Percentiles rank a stretch among this genome's conserved stretches.
These are phyloP conservation scores for Cordyceps javanica DNA, from an alignment of 2,329 filamentous ascomycete genomes.

Conservation along the genomic window DNA sequence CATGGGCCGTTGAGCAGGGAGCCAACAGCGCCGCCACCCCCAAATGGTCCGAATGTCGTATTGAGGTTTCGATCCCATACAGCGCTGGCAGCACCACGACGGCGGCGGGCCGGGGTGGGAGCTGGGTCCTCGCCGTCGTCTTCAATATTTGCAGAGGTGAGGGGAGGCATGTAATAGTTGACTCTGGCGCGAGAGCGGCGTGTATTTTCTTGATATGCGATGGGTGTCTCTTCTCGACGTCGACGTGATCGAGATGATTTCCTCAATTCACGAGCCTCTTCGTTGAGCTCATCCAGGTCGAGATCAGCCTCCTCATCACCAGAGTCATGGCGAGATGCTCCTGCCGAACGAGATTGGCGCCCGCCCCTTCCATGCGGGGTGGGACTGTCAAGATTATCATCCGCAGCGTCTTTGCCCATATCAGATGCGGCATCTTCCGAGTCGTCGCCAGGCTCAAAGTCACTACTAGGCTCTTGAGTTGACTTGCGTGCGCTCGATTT, in stretches of 20 bases:
- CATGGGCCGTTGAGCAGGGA: conserved; percentile 70
- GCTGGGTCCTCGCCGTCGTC: conserved; percentile 63
- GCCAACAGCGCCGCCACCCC: conserved; percentile 68
- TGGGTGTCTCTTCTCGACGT: conserved; percentile 45
- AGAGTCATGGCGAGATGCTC: conserved; percentile 46
- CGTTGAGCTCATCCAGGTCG: conserved; percentile 58
- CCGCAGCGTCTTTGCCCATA: conserved; percentile 34
- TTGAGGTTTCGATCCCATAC: conserved; percentile 77
- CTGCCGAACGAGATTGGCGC: conserved; percentile 36
- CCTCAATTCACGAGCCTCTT: conserved; percentile 58
- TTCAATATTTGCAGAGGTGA: conserved; percentile 57
- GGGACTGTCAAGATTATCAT: conserved; percentile 42
- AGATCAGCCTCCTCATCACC: conserved; percentile 52
- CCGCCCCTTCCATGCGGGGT: conserved; percentile 42
- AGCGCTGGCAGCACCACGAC: conserved; percentile 52
- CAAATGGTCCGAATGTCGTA: conserved; percentile 88
- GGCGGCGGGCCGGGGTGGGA: conserved; percentile 64
- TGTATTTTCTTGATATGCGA: conserved; percentile 52
- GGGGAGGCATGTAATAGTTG: conserved; percentile 80
- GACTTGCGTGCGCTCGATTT: conserved; percentile 39
- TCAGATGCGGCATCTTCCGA: conserved; percentile 47
- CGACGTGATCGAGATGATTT: conserved; percentile 48
- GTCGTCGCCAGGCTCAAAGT: conserved; percentile 55
- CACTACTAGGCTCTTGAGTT: conserved; percentile 50
- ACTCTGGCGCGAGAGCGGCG: conserved; percentile 55